Evolutionary conservation across 2,329 filamentous ascomycete genomes (phyloP), one percentile per base, ranked within the genome.

Genomic region (Colletotrichum tropicicola): DNA sequence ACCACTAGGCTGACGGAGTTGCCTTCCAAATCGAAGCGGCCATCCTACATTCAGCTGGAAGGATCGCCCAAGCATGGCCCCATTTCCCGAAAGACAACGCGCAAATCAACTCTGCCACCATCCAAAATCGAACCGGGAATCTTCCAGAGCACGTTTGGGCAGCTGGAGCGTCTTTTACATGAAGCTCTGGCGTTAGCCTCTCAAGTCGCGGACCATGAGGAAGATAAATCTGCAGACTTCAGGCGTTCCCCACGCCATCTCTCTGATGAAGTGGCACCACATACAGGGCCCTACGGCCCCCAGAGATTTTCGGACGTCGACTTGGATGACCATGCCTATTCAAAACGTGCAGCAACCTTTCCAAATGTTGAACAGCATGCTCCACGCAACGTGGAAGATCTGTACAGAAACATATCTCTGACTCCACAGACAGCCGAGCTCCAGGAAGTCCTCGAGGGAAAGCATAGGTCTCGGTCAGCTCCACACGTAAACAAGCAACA

Each of bases 171-270:
- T 23, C 77, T 86, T 17, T 69, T 86, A 6, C 78, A 74, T 30
- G 82, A 86, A 70, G 82, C 82, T 10, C 68, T 85, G 8, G 71
- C 75, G 2, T 71, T 85, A 43, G 82, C 81, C 10, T 75, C 78
- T 17, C 75, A 81, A 53, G 78, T 75, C 10, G 74, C 78, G 5
- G 76, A 78, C 30, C 71, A 66, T 10, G 73, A 77, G 15, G 72
- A 75, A 35, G 60, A 54, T 27, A 43, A 27, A 9, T 9, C 57
- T 27, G n/a, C 23, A 12, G 17, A 39, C 12, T 28, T 15, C 7
- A 9, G 13, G 15, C 49, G 5, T 10, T 28, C 28, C 19, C 56
- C 49, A 6, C 30, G 19, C 15, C 8, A 25, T 21, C 27, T 27
- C 37, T 30, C 28, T 5, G 28, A 56, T 7, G 44, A 41, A 15